A percentile compares a stretch with the other conserved stretches of the same genome.
These are phyloP conservation scores for Pseudoperonospora humuli DNA, from an alignment of 352 stramenopile species.

Conservation along the genomic window DNA sequence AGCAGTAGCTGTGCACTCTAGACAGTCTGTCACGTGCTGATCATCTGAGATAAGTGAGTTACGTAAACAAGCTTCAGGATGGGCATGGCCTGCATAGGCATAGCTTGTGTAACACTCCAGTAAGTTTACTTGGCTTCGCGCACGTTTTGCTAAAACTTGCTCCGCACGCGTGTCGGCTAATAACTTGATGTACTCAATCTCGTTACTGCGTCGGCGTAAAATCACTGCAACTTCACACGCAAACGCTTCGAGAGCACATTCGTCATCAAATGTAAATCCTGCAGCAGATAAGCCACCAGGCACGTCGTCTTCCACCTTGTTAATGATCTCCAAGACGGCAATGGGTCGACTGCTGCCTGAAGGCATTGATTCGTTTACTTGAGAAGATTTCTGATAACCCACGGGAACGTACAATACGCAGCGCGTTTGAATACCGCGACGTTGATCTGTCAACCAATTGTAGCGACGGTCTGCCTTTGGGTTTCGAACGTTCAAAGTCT, in stretches of 20 bases:
- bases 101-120: slow-evolving; percentile 74
- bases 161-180: slow-evolving; percentile 70
- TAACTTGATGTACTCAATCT: slow-evolving; percentile 87
- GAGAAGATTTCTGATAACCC: slow-evolving; percentile 44
- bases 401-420: slow-evolving; percentile 84
- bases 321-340: slow-evolving; percentile 85
- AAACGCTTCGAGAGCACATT: slow-evolving; percentile 82
- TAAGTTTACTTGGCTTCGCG: slow-evolving; percentile 69
- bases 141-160: slow-evolving; percentile 59
- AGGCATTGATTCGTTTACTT: slow-evolving; percentile 16
- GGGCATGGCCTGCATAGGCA: slow-evolving; percentile 33
- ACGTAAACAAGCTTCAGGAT: slow-evolving; percentile 42
- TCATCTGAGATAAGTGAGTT: slow-evolving; percentile 55
- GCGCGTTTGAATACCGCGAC: slow-evolving; percentile 47
- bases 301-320: slow-evolving; percentile 55
- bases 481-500: slow-evolving; percentile 69
- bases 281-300: slow-evolving; percentile 8
- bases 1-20: slow-evolving; percentile 26
- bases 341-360: slow-evolving; percentile 48
- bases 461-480: slow-evolving; percentile 52
- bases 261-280: slow-evolving; percentile 78
- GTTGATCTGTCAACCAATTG: slow-evolving; percentile 43
- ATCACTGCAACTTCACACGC: slow-evolving; percentile 82
- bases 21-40: slow-evolving; percentile 30
- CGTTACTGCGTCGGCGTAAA: slow-evolving; percentile 67